Evolutionary conservation across 1,139 yeast genomes (phyloP), one percentile per base, ranked within the genome.

Genomic region (Nakaseomyces bracarensis): DNA sequence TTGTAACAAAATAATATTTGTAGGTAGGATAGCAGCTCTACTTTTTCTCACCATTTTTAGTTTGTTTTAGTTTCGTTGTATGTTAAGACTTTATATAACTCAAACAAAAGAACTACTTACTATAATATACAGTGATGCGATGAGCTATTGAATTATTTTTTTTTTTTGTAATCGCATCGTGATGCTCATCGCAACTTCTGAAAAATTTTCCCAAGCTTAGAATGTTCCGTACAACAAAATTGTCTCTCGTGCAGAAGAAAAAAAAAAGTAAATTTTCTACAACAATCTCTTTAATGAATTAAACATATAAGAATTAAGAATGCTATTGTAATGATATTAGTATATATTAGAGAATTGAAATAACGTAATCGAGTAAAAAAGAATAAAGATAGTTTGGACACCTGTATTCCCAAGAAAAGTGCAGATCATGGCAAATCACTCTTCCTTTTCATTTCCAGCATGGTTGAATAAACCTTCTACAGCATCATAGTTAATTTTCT

Each of bases 21-120:
- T 84, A 15, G 96, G 97, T 59, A 89, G 69, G 43, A 86, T 72
- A 40, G 96, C 95, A 33, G 95, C 93, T 73, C 96, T 82, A 68
- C 86, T 81, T 62, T 79, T 75, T 66, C 82, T 84, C 34, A 75
- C 95, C 96, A 87, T 89, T 41, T 42, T 56, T 38, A 13, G 7
- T 14, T 6, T 28, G 18, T 6, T 15, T 15, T 28, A 7, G 8
- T 28, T 14, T 28, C 18, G 8, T 28, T 16, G 7, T 22, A 22
- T 22, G 25, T 7, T 10, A 22, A 7, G 9, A 10, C 7, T 22
- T 10, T 10, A 10, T 10, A 7, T 22, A 7, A 22, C 25, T 22
- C 25, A 22, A 22, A 7, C 7, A 22, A 22, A 22, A 7, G 9
- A 7, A 22, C 25, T 7, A 22, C 10, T 10, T 10, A 9, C 29